phyloP scores from a whole-genome alignment of 768 basidiomycete genomes.

The Podaxis sp. region DNA sequence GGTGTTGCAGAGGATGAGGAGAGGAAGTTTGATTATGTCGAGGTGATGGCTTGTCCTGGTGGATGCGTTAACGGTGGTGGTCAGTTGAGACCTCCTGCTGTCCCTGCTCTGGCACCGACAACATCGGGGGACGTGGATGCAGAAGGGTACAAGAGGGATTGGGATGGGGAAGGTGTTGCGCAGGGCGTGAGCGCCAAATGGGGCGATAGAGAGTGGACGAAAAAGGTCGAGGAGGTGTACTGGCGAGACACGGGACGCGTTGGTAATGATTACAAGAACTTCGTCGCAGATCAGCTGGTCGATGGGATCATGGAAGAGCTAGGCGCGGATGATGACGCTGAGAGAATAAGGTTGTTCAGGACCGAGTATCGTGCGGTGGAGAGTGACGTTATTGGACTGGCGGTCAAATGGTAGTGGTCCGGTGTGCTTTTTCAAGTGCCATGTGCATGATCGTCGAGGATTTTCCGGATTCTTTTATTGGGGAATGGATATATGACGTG shows the following conservation, averaged over 20 bases:
- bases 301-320: conserved; percentile 27
- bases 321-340: conserved; percentile 32
- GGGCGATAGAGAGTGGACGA: conserved; percentile 84
- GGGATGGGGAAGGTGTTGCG: conserved; percentile 56
- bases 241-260: conserved; percentile 47
- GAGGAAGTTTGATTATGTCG: conserved; percentile 81
- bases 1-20: conserved; percentile 30
- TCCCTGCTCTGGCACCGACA: neutral
- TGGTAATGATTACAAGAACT: neutral
- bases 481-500: neutral
- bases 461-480: neutral
- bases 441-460: neutral
- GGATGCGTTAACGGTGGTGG: conserved; percentile 99
- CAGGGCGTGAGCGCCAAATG: conserved; percentile 60
- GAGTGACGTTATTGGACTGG: conserved; percentile 76
- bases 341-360: conserved; percentile 57
- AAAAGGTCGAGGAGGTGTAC: conserved; percentile 78
- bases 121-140: conserved; percentile 34
- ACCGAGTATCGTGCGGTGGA: conserved; percentile 86
- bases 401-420: conserved; percentile 64
- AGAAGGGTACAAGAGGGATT: conserved; percentile 67
- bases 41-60: conserved; percentile 98
- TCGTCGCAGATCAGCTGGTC: conserved; percentile 29
- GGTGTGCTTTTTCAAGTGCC: neutral
- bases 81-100: conserved; percentile 54